Evolutionary conservation across 371 early-diverging fungal species (phyloP), one percentile per base, ranked within the genome.

Genomic region (Actinomortierella wolfii): DNA sequence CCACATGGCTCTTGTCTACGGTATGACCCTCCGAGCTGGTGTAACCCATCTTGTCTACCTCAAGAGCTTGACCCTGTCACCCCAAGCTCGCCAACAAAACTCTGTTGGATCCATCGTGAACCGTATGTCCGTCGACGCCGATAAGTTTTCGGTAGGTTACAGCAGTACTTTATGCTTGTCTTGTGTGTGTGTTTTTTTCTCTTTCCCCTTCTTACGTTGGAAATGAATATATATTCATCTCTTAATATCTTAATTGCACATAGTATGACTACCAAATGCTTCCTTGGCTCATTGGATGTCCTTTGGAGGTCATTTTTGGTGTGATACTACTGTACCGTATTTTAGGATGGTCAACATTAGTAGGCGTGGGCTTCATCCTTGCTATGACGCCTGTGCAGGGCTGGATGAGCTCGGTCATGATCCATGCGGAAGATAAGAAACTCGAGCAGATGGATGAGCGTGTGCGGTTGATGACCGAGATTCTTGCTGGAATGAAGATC

Each of bases 401-500:
- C 3, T 81, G 73, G 50, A 60, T 82, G 24, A 51, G 17, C 50
- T 51, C 17, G 23, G 63, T 79, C 85, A 21, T 78, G 51, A 77
- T 80, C 1, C 62, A 48, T 14, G 78, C 86, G 1, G 81, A 61
- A 29, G 25, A 56, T 7, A 47, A 25, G 17, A 73, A 73, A 39
- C 23, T 73, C 17, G 51, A 51, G 47, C 21, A 11, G 9, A 77
- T 73, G 62, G 77, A 77, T 26, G 29, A 39, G 0, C 64, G 77
- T 4, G 62, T 77, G 26, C 64, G 73, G 14, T 53, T 71, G 20
- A 68, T 68, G 61, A 71, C 95, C 67, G 98, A 98, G 80, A 79
- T 96, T 13, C 49, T 83, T 55, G 87, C 88, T 58, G 96, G 95
- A 25, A 97, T 97, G 76, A 93, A 93, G 78, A 92, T 95, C 41